Conservation (phyloP, 208 protist genomes). For the Trypanosoma scelopori region DNA sequence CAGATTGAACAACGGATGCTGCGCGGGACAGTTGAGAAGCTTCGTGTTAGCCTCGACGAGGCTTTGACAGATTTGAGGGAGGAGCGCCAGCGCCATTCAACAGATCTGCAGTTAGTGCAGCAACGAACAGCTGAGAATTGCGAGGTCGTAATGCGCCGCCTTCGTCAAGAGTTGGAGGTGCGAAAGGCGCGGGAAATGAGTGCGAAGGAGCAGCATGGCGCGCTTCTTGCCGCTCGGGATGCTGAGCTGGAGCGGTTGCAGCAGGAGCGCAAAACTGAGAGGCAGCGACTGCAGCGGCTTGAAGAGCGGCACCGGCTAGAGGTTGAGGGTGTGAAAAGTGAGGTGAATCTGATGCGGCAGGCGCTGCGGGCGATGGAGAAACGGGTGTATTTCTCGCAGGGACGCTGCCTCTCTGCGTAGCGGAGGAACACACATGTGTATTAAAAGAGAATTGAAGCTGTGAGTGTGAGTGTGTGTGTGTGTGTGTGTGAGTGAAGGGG, state of each 20-base stretch:
- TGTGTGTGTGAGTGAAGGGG: too few species aligned
- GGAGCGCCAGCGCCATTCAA: conserved; percentile 30
- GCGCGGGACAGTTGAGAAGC: conserved; percentile 43
- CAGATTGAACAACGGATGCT: conserved; percentile 44
- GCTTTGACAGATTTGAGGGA: conserved; percentile 14
- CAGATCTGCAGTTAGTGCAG: conserved; percentile 11
- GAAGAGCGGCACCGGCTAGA: conserved; percentile 64
- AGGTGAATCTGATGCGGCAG: conserved; percentile 78
- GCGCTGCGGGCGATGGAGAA: conserved; percentile 76
- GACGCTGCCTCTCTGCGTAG: conserved; percentile 16
- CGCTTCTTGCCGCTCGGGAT: conserved; percentile 24
- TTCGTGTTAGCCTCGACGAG: conserved; percentile 28
- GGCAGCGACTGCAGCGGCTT: conserved; percentile 23
- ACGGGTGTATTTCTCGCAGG: conserved; percentile 56
- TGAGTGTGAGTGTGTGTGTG: too few species aligned
- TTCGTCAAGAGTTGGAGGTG: conserved; percentile 35
- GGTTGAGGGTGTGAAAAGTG: conserved; percentile 67
- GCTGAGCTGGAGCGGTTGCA: conserved; percentile 21
- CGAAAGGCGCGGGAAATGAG: conserved; percentile 14
- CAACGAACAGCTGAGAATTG: conserved; percentile 2
- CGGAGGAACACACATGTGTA: too few species aligned
- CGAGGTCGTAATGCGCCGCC: conserved; percentile 2
- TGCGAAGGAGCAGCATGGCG: conserved; percentile 9
- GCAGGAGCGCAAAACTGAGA: conserved; percentile 29
- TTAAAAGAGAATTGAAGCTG: background rate